These are phyloP conservation scores for Gnetum montanum DNA, from an alignment of 75 land plant genomes.

Conservation along the genomic window DNA sequence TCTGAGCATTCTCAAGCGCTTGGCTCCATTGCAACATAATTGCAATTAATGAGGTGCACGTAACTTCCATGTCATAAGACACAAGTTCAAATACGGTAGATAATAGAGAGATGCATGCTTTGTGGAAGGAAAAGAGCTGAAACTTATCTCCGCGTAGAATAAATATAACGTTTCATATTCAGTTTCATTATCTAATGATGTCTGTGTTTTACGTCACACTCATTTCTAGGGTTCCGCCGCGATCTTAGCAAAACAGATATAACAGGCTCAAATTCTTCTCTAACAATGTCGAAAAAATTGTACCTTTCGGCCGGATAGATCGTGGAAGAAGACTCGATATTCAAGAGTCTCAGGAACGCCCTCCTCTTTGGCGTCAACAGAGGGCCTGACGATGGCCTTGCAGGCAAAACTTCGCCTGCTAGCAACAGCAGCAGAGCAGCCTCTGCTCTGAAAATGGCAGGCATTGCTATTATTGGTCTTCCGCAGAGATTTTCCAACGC, in stretches of 20 bases:
- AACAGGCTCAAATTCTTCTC: not conserved
- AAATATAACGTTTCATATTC: not conserved
- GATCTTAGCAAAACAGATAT: not conserved
- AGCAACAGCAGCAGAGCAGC: not conserved
- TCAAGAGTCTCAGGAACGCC: constrained; percentile 68
- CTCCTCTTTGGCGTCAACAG: constrained; percentile 37
- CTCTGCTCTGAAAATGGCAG: no score
- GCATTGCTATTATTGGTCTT: no score
- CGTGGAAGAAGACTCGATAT: constrained; percentile 77
- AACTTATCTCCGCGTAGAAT: not conserved
- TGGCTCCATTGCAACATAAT: no score
- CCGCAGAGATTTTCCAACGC: no score
- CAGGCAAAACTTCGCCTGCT: constrained; percentile 20
- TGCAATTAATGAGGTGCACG: no score
- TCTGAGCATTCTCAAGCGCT: no score
- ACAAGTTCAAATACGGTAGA: no score
- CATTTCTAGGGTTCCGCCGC: not conserved
- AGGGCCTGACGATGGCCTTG: constrained; percentile 30
- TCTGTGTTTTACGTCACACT: not conserved
- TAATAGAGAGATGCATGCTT: no score
- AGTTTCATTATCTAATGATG: not conserved
- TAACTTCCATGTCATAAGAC: no score
- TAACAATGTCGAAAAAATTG: not conserved
- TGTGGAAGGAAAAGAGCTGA: not conserved
- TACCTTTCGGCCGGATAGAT: constrained; percentile 61